phyloP scores from a whole-genome alignment of 768 basidiomycete species.

The Calocybe gangraenosa region DNA sequence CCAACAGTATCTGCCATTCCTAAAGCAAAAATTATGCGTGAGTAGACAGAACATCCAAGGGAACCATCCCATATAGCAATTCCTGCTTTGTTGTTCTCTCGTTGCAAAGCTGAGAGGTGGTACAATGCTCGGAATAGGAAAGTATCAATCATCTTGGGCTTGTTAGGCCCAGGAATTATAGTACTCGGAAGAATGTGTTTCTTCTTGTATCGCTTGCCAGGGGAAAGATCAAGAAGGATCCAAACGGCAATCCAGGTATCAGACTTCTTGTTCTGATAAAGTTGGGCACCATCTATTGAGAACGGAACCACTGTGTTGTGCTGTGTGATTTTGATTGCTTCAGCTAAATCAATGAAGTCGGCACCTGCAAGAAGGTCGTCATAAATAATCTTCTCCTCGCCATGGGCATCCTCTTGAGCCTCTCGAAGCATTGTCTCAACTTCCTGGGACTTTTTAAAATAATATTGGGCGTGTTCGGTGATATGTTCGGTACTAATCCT shows the following conservation, averaged over 20 bases:
- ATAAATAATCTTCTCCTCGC: not conserved
- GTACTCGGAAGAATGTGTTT: slow-evolving; percentile 4
- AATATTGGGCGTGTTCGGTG: slow-evolving; percentile 20
- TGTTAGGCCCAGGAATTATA: slow-evolving; percentile 8
- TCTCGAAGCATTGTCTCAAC: slow-evolving; percentile 9
- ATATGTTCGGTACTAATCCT: no score
- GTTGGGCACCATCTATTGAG: slow-evolving; percentile 29
- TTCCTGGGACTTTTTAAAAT: slow-evolving; percentile 5
- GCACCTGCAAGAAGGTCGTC: slow-evolving; percentile 1
- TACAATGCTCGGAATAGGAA: slow-evolving; percentile 2
- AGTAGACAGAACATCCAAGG: slow-evolving; percentile 5
- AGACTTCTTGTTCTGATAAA: slow-evolving; percentile 27
- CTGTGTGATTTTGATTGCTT: slow-evolving; percentile 11
- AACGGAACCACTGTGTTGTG: slow-evolving; percentile 23
- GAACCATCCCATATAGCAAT: slow-evolving; percentile 3
- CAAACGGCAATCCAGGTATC: slow-evolving; percentile 31
- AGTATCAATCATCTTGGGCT: slow-evolving; percentile 4
- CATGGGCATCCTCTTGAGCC: slow-evolving; percentile 1
- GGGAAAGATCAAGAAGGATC: slow-evolving; percentile 23
- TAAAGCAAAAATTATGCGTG: slow-evolving; percentile 13
- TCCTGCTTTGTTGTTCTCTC: not conserved
- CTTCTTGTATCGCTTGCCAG: slow-evolving; percentile 22
- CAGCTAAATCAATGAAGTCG: not conserved
- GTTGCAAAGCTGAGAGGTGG: slow-evolving; percentile 1
- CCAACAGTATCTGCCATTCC: slow-evolving; percentile 26